phyloP scores from a whole-genome alignment of 2,329 filamentous ascomycete species.

The Knufia petricola region DNA sequence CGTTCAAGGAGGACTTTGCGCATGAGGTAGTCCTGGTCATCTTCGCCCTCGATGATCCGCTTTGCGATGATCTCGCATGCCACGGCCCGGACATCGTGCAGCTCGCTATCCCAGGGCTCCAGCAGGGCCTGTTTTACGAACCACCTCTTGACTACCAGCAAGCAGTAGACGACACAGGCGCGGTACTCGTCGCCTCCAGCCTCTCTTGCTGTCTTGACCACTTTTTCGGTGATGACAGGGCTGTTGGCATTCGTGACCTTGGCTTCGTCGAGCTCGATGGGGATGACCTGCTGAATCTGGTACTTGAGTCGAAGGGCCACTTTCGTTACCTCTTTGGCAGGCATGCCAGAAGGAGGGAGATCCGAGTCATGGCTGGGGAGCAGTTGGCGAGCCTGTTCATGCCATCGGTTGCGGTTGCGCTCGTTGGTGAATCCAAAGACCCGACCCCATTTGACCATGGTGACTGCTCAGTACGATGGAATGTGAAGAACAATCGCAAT shows the following conservation, averaged over 20 bases:
- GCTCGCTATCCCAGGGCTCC: conserved; percentile 86
- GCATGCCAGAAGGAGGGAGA: conserved; percentile 51
- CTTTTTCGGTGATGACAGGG: conserved; percentile 68
- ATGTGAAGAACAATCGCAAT: neutral
- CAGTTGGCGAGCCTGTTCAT: conserved; percentile 18
- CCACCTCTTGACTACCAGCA: conserved; percentile 65
- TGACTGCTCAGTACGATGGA: neutral
- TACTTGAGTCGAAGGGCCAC: conserved; percentile 82
- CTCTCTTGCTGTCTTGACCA: conserved; percentile 69
- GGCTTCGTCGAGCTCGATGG: conserved; percentile 75
- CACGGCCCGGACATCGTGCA: conserved; percentile 66
- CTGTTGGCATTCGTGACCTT: conserved; percentile 72
- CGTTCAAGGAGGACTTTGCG: conserved; percentile 75
- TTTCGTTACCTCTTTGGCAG: conserved; percentile 74
- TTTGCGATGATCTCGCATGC: conserved; percentile 93
- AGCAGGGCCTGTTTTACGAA: conserved; percentile 68
- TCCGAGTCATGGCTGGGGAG: conserved; percentile 34
- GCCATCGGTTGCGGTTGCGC: conserved; percentile 5
- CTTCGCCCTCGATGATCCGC: conserved; percentile 70
- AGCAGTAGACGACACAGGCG: conserved; percentile 73
- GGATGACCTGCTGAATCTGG: conserved; percentile 78
- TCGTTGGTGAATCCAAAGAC: neutral
- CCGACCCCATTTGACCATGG: conserved; percentile 9
- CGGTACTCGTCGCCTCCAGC: conserved; percentile 67
- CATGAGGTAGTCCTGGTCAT: conserved; percentile 67